phyloP scores from a whole-genome alignment of 2,329 filamentous ascomycete genomes.

The Fonsecaea erecta region DNA sequence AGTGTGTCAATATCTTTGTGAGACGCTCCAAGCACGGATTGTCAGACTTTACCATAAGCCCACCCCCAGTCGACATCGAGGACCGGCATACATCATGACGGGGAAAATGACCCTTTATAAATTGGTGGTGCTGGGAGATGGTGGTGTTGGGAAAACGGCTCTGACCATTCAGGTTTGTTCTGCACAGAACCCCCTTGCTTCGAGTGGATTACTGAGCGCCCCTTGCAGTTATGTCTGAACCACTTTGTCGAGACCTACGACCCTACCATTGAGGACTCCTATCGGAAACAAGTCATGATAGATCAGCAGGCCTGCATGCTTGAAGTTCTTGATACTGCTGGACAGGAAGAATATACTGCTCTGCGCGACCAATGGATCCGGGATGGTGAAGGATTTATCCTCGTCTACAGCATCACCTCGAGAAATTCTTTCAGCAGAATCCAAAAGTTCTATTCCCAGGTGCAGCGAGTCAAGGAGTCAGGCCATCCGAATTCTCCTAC shows the following conservation, averaged over 20 bases:
- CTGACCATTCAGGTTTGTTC: slow-evolving; percentile 76
- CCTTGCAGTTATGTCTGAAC: slow-evolving; percentile 80
- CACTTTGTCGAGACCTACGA: slow-evolving; percentile 95
- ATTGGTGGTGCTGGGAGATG: slow-evolving; percentile 91
- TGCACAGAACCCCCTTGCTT: background rate
- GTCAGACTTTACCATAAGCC: background rate
- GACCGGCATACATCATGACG: slow-evolving; percentile 64
- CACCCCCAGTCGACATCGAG: slow-evolving; percentile 21
- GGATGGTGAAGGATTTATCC: slow-evolving; percentile 94
- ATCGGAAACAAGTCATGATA: slow-evolving; percentile 77
- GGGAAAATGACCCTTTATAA: slow-evolving; percentile 96
- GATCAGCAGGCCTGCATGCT: slow-evolving; percentile 96
- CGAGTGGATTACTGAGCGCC: slow-evolving; percentile 11
- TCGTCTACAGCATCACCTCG: slow-evolving; percentile 98
- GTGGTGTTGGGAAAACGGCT: slow-evolving; percentile 92
- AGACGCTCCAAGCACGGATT: slow-evolving; percentile 14
- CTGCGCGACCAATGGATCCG: slow-evolving; percentile 97
- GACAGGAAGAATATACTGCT: slow-evolving; percentile 98
- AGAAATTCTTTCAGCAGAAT: slow-evolving; percentile 94
- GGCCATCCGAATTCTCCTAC: slow-evolving; percentile 59
- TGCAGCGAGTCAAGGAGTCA: slow-evolving; percentile 95
- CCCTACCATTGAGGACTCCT: slow-evolving; percentile 71
- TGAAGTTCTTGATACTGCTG: slow-evolving; percentile 94
- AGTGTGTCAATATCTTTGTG: slow-evolving; percentile 11
- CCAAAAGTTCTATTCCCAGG: slow-evolving; percentile 94